phyloP scores from a whole-genome alignment of 1,139 yeast species.

The Eremothecium coryli region DNA sequence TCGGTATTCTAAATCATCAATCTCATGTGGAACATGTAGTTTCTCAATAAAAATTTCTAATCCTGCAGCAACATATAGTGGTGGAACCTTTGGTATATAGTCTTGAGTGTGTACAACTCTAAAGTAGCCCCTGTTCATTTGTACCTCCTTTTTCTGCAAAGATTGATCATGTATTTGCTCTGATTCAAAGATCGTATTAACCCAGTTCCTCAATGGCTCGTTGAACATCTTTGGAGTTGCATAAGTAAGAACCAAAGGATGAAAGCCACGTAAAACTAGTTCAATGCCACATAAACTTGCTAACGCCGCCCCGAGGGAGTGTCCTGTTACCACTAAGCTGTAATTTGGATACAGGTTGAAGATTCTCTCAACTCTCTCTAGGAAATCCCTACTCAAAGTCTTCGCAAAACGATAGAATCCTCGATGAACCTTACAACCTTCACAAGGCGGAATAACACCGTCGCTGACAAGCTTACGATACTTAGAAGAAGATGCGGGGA shows the following conservation, averaged over 20 bases:
- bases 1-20: conserved; percentile 32
- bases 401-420: conserved; percentile 44
- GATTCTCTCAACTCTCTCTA: conserved; percentile 31
- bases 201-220: conserved; percentile 39
- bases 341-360: conserved; percentile 39
- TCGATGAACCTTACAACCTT: conserved; percentile 46
- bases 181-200: conserved; percentile 42
- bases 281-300: conserved; percentile 56
- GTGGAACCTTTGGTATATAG: conserved; percentile 51
- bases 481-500: conserved; percentile 21
- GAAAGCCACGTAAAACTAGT: conserved; percentile 40
- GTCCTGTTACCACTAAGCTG: conserved; percentile 49
- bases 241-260: conserved; percentile 46
- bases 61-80: conserved; percentile 42
- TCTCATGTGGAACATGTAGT: conserved; percentile 39
- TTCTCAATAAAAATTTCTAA: conserved; percentile 41
- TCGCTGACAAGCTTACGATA: conserved; percentile 19
- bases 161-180: conserved; percentile 21
- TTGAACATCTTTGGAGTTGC: conserved; percentile 62
- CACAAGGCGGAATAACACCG: conserved; percentile 31
- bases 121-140: conserved; percentile 30
- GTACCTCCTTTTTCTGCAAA: conserved; percentile 12
- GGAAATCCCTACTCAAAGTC: conserved; percentile 35
- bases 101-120: conserved; percentile 52
- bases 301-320: conserved; percentile 66